phyloP scores from a whole-genome alignment of 1,139 yeast species.

The Taiozyma onychis region DNA sequence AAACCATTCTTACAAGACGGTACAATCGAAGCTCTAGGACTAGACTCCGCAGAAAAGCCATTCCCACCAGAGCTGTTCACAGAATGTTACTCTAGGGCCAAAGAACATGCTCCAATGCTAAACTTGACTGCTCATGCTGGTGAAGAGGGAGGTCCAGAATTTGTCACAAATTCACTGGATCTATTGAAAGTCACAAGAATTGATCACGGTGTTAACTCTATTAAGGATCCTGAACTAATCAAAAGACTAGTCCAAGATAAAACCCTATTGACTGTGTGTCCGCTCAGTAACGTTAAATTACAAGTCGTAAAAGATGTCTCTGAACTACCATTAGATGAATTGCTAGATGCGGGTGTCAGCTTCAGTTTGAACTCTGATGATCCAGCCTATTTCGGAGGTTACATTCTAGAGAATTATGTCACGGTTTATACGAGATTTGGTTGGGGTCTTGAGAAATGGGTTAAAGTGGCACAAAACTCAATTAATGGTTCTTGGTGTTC shows the following conservation, averaged over 20 bases:
- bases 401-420: conserved; percentile 67
- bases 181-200: conserved; percentile 58
- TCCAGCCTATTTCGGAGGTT: conserved; percentile 85
- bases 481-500: conserved; percentile 71
- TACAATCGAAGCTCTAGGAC: conserved; percentile 63
- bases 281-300: conserved; percentile 67
- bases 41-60: conserved; percentile 71
- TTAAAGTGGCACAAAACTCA: conserved; percentile 48
- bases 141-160: conserved; percentile 75
- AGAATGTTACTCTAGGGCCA: conserved; percentile 51
- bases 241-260: conserved; percentile 46
- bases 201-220: conserved; percentile 72
- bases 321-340: conserved; percentile 57
- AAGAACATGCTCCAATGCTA: conserved; percentile 41
- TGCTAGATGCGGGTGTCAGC: conserved; percentile 58
- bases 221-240: conserved; percentile 47
- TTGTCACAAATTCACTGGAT: conserved; percentile 52
- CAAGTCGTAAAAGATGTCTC: conserved; percentile 64
- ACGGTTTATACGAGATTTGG: conserved; percentile 61
- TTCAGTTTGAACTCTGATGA: conserved; percentile 79
- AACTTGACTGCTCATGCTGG: conserved; percentile 82
- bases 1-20: conserved; percentile 46
- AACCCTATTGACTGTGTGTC: conserved; percentile 65
- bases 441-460: conserved; percentile 54
- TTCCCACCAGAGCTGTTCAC: conserved; percentile 65